A percentile compares a stretch with the other conserved stretches of the same genome.
Conservation (phyloP, 2,329 filamentous ascomycete species). For the Niveomyces coronatus region DNA sequence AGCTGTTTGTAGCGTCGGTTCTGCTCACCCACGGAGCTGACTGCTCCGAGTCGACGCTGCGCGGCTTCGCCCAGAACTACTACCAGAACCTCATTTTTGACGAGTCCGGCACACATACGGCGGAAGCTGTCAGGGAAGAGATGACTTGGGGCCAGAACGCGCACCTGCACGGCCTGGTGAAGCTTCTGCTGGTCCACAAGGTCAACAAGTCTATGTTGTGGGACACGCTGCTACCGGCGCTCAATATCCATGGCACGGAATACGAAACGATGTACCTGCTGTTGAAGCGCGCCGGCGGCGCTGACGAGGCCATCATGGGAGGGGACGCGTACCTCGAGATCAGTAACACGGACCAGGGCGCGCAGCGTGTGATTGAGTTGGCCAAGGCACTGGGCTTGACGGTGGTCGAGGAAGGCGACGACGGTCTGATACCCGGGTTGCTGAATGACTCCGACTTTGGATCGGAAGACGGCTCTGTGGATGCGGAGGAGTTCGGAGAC, state of each 20-base stretch:
- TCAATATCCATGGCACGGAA: accelerated
- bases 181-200: neutral
- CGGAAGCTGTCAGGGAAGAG: too few relatives aligned
- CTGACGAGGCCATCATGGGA: too few relatives aligned
- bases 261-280: neutral
- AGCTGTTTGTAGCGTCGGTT: neutral
- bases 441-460: too few relatives aligned
- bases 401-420: neutral
- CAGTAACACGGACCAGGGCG: accelerated
- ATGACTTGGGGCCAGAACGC: too few relatives aligned
- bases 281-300: neutral
- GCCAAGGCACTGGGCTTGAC: neutral
- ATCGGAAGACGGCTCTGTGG: too few relatives aligned
- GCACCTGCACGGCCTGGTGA: neutral
- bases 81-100: too few relatives aligned
- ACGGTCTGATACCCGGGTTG: too few relatives aligned
- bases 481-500: neutral
- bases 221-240: neutral
- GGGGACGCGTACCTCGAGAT: neutral
- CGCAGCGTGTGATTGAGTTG: neutral
- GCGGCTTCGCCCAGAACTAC: neutral
- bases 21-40: neutral
- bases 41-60: neutral
- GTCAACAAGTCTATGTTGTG: neutral
- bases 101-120: neutral